Base-by-base conservation (phyloP, 2,329 filamentous ascomycete genomes). In the Alternaria atra region DNA sequence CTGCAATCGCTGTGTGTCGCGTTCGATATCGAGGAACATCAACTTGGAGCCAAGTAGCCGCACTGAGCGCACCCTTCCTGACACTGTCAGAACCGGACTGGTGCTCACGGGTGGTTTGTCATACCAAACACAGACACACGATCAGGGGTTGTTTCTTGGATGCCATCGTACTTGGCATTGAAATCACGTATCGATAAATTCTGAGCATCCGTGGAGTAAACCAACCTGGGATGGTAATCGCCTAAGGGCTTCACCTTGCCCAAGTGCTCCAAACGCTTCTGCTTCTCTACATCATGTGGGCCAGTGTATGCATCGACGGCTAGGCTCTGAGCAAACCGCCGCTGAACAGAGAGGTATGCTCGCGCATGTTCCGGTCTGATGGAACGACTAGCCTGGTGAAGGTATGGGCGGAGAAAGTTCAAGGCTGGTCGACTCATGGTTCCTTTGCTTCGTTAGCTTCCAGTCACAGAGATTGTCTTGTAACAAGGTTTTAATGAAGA, bases 21-120 rank as follows among this genome's bases (percentile, higher is more conserved):
- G 89, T 68, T 89, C 84, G 51, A 98, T 81, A 79, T 95, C 91
- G 67, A 97, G 78, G 78, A 99, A 99, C 65, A 93, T 84, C 69
- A 99, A 88, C 79, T 91, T 92, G 69, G 87, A 89, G 67, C 94
- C 90, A 55, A 88, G 86, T 48, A 87, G 83, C 64, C 92, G 91
- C 74, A 91, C 86, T 47, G 89, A 89, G 72, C 85, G 84, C 65
- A 97, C 85, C 75, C 93, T 92, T 79, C 93, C 92, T 89, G 82
- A 75, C 75, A 57, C 64, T 55, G 66, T 80, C 67, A 80, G 70
- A 62, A 56, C 29, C 39, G 46, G 47, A 25, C 23, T 13, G 37
- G 23, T 37, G n/a, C 25, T 50, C 30, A 44, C 23, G 9, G 15
- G 42, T 23, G 20, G 27, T 35, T 10, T 15, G 43, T 46, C 72